phyloP scores from a whole-genome alignment of 129 eudicot genomes.

The Flaveria sonorensis region DNA sequence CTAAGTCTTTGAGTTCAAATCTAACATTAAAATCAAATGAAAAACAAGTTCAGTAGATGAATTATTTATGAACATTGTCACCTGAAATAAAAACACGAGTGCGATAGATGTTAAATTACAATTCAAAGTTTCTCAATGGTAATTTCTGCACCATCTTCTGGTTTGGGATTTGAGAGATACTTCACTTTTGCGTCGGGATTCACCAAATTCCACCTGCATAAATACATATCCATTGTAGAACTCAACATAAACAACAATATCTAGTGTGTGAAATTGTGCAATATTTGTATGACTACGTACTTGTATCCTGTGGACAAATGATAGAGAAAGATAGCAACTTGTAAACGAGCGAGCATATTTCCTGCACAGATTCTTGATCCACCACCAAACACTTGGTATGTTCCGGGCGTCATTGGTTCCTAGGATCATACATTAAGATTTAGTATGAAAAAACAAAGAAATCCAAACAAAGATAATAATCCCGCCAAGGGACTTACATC shows the following conservation, averaged over 20 bases:
- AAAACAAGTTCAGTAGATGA: slow-evolving; percentile 9
- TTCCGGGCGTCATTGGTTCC: slow-evolving; percentile 40
- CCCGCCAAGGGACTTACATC: slow-evolving; percentile 38
- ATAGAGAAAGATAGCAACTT: slow-evolving; percentile 46
- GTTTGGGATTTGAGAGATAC: slow-evolving; percentile 62
- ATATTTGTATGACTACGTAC: slow-evolving; percentile 24
- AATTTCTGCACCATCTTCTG: slow-evolving; percentile 54
- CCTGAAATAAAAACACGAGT: slow-evolving; percentile 23
- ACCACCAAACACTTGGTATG: slow-evolving; percentile 45
- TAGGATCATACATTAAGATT: slow-evolving; percentile 13
- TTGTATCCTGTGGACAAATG: slow-evolving; percentile 43
- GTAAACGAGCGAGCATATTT: slow-evolving; percentile 54
- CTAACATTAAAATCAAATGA: neutral
- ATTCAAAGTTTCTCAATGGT: slow-evolving; percentile 29
- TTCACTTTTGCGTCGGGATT: slow-evolving; percentile 53
- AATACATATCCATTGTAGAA: neutral
- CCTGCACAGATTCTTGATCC: slow-evolving; percentile 51
- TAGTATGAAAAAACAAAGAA: neutral
- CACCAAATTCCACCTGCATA: slow-evolving; percentile 57
- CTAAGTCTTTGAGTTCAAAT: too few species aligned
- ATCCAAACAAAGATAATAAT: neutral
- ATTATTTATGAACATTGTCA: slow-evolving; percentile 15
- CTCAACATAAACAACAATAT: neutral
- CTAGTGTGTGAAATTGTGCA: neutral
- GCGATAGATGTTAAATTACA: neutral